Evolutionary conservation across 805 yeast species (phyloP), one percentile per base, ranked within the genome.

Genomic region (Wickerhamomyces hampshirensis): DNA sequence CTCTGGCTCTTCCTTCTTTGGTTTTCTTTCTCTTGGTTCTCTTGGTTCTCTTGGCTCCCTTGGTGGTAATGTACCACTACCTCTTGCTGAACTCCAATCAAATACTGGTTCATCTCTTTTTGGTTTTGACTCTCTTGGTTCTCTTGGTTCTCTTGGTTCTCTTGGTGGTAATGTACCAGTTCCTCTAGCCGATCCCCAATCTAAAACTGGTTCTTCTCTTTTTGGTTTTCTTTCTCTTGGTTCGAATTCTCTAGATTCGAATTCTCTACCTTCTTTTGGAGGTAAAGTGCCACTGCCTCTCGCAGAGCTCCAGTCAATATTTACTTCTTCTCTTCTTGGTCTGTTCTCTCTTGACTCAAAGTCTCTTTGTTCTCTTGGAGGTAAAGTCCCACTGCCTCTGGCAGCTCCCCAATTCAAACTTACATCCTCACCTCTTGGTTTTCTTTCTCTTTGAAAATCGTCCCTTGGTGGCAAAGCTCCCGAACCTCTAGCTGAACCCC

Each of bases 241-340:
- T 30, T 30, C 54, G 39, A 43, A 68, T 40, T 58, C 66, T 35
- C 36, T 50, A 43, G 56, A 56, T 51, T 66, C 59, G n/a, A n/a
- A n/a, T 30, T 39, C 51, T 48, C 55, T 29, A 34, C 39, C 46
- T 45, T 56, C 55, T 47, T 59, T 55, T 17, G 45, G 46, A 26
- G 51, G 53, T 35, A 49, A 31, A n/a, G 32, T 34, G 18, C 39
- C 42, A 13, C 42, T 18, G 12, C 45, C 46, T 65, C 72, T 66
- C 38, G 63, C 68, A 34, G 58, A 51, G 43, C 69, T 63, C 80
- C 86, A 79, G 59, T 82, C 86, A 36, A 77, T 60, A 23, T 75
- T 75, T 31, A 76, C 75, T 50, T 70, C 79, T 48, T 68, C 75
- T 43, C 65, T 65, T 59, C 68, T 64, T 46, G 59, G 64, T 46